phyloP scores from a whole-genome alignment of 1,139 yeast genomes.

The Blastobotrys illinoisensis region DNA sequence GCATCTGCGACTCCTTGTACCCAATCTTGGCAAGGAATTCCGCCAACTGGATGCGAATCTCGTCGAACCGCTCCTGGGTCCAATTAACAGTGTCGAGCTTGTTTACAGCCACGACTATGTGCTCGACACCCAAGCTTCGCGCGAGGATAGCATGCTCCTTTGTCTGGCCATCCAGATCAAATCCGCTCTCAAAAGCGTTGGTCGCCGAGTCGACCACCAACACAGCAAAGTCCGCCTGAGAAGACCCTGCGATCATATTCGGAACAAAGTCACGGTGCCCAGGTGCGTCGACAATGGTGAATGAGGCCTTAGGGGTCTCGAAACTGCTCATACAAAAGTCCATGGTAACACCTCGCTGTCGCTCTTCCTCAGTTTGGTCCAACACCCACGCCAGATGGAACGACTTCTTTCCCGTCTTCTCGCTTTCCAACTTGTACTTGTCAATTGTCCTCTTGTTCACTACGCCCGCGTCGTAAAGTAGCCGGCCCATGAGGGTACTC shows the following conservation, averaged over 20 bases:
- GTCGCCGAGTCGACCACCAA: slow-evolving; percentile 72
- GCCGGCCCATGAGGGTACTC: slow-evolving; percentile 88
- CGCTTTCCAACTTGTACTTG: slow-evolving; percentile 75
- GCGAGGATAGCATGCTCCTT: slow-evolving; percentile 89
- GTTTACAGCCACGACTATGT: slow-evolving; percentile 73
- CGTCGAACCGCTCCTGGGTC: slow-evolving; percentile 58
- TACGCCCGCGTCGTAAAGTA: slow-evolving; percentile 74
- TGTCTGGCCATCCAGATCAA: slow-evolving; percentile 83
- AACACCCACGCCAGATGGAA: slow-evolving; percentile 96
- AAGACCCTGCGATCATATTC: slow-evolving; percentile 97
- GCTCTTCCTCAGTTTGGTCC: slow-evolving; percentile 92
- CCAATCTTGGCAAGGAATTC: slow-evolving; percentile 61
- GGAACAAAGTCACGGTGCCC: slow-evolving; percentile 98
- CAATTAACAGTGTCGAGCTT: slow-evolving; percentile 78
- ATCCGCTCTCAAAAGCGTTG: slow-evolving; percentile 89
- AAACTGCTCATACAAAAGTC: slow-evolving; percentile 85
- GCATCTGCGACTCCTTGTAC: slow-evolving; percentile 44
- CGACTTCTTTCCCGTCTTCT: slow-evolving; percentile 79
- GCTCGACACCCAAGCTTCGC: slow-evolving; percentile 72
- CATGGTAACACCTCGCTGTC: slow-evolving; percentile 81
- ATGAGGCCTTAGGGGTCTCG: slow-evolving; percentile 57
- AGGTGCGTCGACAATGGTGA: slow-evolving; percentile 95
- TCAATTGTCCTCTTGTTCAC: slow-evolving; percentile 74
- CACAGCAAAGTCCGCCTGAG: slow-evolving; percentile 71
- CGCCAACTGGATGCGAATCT: slow-evolving; percentile 52